These are phyloP conservation scores for Stagonosporopsis chrysanthemi DNA, from an alignment of 2,329 filamentous ascomycete species.

Conservation along the genomic window DNA sequence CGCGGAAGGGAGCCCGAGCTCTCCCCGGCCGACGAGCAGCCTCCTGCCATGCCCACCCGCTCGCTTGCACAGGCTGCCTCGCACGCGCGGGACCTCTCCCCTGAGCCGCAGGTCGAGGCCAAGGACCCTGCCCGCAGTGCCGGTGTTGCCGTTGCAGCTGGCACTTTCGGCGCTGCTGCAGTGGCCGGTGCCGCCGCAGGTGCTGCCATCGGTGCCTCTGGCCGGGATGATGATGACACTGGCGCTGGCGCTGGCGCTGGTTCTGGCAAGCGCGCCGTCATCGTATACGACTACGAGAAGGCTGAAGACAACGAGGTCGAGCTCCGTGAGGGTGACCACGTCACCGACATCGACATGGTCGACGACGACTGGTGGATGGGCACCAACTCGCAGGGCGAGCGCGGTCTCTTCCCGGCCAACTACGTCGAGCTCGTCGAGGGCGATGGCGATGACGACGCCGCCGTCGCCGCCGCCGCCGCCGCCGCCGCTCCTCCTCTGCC, in stretches of 20 bases:
- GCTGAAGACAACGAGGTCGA: constrained; percentile 97
- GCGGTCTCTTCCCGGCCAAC: constrained; percentile 93
- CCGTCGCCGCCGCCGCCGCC: too few species aligned
- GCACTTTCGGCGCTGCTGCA: constrained; percentile 53
- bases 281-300: constrained; percentile 96
- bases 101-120: constrained; percentile 69
- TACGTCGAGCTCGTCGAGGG: constrained; percentile 88
- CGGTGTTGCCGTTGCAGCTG: constrained; percentile 54
- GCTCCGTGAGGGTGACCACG: constrained; percentile 83
- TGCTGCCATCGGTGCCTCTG: constrained; percentile 49
- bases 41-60: constrained; percentile 68
- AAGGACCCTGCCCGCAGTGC: constrained; percentile 62
- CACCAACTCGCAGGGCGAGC: constrained; percentile 82
- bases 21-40: constrained; percentile 58
- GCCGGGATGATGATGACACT: constrained; percentile 40
- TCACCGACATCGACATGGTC: constrained; percentile 95
- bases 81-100: constrained; percentile 68
- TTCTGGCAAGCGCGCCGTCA: constrained; percentile 74
- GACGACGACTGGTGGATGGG: constrained; percentile 99
- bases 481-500: constrained; percentile 48
- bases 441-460: constrained; percentile 53
- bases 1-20: constrained; percentile 64
- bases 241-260: constrained; percentile 47
- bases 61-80: constrained; percentile 70
- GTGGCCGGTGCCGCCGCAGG: constrained; percentile 55